These are phyloP conservation scores for Sporothrix brunneoviolacea DNA, from an alignment of 2,329 filamentous ascomycete genomes.

Conservation along the genomic window DNA sequence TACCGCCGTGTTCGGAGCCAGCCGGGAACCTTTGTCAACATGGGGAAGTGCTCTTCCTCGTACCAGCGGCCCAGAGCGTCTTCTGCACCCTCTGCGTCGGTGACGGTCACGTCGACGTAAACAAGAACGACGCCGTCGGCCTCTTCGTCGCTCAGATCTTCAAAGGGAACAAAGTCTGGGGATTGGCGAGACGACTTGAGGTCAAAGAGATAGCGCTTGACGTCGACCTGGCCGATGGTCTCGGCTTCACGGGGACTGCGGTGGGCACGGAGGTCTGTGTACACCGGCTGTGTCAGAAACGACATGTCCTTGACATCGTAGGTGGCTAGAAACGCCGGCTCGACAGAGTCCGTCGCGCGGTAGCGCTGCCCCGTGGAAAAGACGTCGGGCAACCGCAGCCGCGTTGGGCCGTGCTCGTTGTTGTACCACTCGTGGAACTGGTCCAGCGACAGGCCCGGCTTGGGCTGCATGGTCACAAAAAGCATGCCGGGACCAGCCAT, in stretches of 20 bases:
- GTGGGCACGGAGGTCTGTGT: constrained; percentile 57
- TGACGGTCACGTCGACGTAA: constrained; percentile 51
- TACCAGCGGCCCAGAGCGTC: constrained; percentile 62
- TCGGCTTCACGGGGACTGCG: constrained; percentile 47
- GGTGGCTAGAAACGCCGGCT: constrained; percentile 57
- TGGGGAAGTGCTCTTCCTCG: constrained; percentile 63
- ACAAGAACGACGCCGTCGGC: constrained; percentile 56
- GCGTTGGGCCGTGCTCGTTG: constrained; percentile 81
- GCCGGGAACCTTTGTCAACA: constrained; percentile 68
- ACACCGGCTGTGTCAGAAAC: constrained; percentile 62
- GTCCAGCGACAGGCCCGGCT: constrained; percentile 53
- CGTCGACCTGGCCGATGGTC: constrained; percentile 51
- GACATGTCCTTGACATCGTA: constrained; percentile 77
- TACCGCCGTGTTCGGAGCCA: constrained; percentile 71
- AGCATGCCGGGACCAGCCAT: constrained; percentile 57
- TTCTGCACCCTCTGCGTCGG: constrained; percentile 39
- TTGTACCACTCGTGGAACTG: constrained; percentile 93
- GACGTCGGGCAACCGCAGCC: constrained; percentile 68
- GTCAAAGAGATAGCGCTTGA: constrained; percentile 67
- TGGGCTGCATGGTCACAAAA: constrained; percentile 81
- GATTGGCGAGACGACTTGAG: constrained; percentile 50
- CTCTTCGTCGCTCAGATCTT: constrained; percentile 52
- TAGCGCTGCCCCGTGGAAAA: constrained; percentile 74
- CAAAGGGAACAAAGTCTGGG: constrained; percentile 51
- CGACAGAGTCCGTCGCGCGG: constrained; percentile 56